These are phyloP conservation scores for Penicillium sp. DNA, from an alignment of 2,329 filamentous ascomycete species.

Conservation along the genomic window DNA sequence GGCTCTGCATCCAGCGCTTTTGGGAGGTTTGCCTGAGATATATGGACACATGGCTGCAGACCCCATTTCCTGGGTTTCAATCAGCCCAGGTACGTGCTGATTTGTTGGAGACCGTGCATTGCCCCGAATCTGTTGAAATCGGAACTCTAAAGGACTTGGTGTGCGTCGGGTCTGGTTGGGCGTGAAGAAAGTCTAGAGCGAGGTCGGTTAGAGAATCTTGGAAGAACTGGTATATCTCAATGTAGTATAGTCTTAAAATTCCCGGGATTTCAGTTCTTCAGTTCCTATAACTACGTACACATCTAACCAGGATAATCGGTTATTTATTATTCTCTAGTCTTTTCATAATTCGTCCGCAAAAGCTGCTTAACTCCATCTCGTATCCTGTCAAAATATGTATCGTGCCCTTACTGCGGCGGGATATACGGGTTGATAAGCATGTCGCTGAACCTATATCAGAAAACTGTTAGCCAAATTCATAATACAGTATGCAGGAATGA, in stretches of 20 bases:
- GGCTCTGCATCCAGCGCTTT: conserved; percentile 19
- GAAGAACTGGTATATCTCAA: background rate
- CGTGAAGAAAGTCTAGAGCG: background rate
- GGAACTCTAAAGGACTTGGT: background rate
- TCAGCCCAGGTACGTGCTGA: background rate
- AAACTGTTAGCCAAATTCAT: background rate
- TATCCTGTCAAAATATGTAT: conserved; percentile 9
- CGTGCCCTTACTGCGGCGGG: conserved; percentile 39
- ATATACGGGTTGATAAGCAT: conserved; percentile 52
- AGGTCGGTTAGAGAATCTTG: background rate
- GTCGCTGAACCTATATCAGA: conserved; percentile 45
- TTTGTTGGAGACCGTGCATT: background rate
- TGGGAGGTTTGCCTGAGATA: conserved; percentile 5
- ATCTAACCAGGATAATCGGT: background rate
- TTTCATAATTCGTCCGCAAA: conserved; percentile 38
- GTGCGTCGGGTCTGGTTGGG: background rate
- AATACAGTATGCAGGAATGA: background rate
- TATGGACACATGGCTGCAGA: conserved; percentile 16
- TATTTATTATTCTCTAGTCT: conserved; percentile 38
- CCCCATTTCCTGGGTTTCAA: conserved; percentile 1
- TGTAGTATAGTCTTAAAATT: background rate
- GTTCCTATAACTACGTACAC: background rate
- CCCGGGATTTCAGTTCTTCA: background rate
- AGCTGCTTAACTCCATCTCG: conserved; percentile 14
- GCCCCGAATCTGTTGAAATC: background rate